Conservation (phyloP, 2,329 filamentous ascomycete genomes). For the Hyphodiscus sp. region DNA sequence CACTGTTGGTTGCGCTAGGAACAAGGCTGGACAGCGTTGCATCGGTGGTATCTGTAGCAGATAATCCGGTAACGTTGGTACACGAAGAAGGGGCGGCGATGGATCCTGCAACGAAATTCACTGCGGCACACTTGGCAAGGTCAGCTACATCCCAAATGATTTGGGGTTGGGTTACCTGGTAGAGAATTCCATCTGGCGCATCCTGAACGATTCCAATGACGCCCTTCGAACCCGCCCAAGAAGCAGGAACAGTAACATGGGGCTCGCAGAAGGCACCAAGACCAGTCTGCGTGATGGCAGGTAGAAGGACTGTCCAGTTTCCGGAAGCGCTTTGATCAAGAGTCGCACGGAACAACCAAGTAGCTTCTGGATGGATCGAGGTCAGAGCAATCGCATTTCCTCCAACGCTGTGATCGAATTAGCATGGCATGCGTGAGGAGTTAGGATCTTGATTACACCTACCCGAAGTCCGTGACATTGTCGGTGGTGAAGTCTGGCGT, state of each 20-base stretch:
- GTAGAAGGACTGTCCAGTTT: constrained; percentile 50
- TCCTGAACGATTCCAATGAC: constrained; percentile 46
- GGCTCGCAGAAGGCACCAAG: constrained; percentile 49
- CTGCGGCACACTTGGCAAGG: constrained; percentile 42
- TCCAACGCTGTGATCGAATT: constrained; percentile 37
- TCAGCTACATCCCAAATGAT: not conserved
- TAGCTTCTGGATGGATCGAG: constrained; percentile 45
- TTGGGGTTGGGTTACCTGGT: constrained; percentile 38
- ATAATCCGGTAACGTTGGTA: constrained; percentile 34
- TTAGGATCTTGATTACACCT: not conserved
- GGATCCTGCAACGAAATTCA: constrained; percentile 45
- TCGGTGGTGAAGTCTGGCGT: constrained; percentile 41
- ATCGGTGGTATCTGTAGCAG: constrained; percentile 14
- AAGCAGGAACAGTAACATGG: constrained; percentile 39
- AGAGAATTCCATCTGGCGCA: constrained; percentile 50
- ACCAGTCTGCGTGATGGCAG: constrained; percentile 48
- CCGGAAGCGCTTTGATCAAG: constrained; percentile 38
- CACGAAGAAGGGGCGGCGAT: constrained; percentile 29
- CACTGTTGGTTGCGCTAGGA: constrained; percentile 4
- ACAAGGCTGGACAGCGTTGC: constrained; percentile 12
- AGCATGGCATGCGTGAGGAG: not conserved
- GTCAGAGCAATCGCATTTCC: constrained; percentile 44
- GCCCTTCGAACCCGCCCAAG: constrained; percentile 49
- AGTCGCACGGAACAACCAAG: constrained; percentile 53
- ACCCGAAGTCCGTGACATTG: constrained; percentile 45